Percentiles rank a stretch among this genome's conserved stretches.
These are phyloP conservation scores for Jaminaea rosea DNA, from an alignment of 1,284 basidiomycete species.

Conservation along the genomic window DNA sequence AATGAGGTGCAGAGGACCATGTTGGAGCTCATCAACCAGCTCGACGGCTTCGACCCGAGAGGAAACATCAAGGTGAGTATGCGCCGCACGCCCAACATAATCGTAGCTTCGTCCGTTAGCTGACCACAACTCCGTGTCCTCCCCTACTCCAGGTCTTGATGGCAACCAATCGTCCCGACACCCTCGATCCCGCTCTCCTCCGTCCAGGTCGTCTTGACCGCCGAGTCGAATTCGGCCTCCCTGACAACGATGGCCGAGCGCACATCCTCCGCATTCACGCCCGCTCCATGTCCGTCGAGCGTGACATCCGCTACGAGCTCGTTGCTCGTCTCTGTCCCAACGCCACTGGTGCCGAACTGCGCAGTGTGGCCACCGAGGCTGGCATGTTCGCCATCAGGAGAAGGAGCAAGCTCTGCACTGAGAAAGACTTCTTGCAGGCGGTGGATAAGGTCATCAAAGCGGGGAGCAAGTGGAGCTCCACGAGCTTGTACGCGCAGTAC, in stretches of 20 bases:
- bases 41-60: slow-evolving; percentile 95
- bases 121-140: too few species aligned
- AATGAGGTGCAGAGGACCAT: slow-evolving; percentile 99
- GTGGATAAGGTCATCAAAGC: slow-evolving; percentile 98
- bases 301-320: slow-evolving; percentile 93
- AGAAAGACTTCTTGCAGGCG: slow-evolving; percentile 93
- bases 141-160: too few species aligned
- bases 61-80: slow-evolving; percentile 99
- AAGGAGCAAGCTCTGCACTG: slow-evolving; percentile 89
- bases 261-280: slow-evolving; percentile 97
- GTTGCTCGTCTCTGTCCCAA: slow-evolving; percentile 96
- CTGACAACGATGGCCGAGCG: slow-evolving; percentile 90
- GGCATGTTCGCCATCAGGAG: slow-evolving; percentile 99
- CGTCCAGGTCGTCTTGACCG: slow-evolving; percentile 93
- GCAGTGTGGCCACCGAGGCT: slow-evolving; percentile 93
- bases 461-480: slow-evolving; percentile 83
- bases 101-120: too few species aligned
- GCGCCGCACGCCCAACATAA: too few species aligned
- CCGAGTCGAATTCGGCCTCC: slow-evolving; percentile 87
- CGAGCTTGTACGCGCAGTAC: slow-evolving; percentile 28
- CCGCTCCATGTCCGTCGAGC: slow-evolving; percentile 88
- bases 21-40: slow-evolving; percentile 97
- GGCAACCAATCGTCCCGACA: too few species aligned
- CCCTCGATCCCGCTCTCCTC: slow-evolving; percentile 89
- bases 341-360: slow-evolving; percentile 91